Percentiles rank a stretch among this genome's conserved stretches.
phyloP scores from a whole-genome alignment of 805 yeast species.

The Debaryomyces prosopidis region DNA sequence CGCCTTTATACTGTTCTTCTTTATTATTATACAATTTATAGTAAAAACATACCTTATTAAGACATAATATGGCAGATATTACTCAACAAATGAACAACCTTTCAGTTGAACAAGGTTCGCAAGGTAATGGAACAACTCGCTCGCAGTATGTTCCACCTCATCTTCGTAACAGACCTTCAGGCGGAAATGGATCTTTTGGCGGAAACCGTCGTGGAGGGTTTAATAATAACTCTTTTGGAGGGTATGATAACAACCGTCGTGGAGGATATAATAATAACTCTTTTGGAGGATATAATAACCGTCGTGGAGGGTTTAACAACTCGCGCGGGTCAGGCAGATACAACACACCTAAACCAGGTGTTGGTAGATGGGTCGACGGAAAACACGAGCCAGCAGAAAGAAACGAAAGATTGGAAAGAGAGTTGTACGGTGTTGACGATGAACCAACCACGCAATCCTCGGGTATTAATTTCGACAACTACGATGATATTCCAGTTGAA shows the following conservation, averaged over 20 bases:
- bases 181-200: constrained; percentile 17
- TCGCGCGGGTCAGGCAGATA: constrained; percentile 14
- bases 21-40: neutral
- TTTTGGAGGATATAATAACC: constrained; percentile 24
- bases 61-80: constrained; percentile 55
- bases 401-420: constrained; percentile 69
- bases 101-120: constrained; percentile 43
- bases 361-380: constrained; percentile 86
- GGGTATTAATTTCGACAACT: constrained; percentile 98
- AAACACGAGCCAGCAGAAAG: constrained; percentile 79
- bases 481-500: constrained; percentile 98
- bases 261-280: constrained; percentile 8
- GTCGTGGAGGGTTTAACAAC: constrained; percentile 31
- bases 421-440: constrained; percentile 79
- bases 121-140: constrained; percentile 16
- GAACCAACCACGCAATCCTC: constrained; percentile 82
- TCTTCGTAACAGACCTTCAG: constrained; percentile 30
- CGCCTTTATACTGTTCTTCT: neutral
- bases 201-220: constrained; percentile 22
- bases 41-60: constrained; percentile 5
- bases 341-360: constrained; percentile 47
- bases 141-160: constrained; percentile 61
- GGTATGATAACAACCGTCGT: constrained; percentile 20
- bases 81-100: constrained; percentile 58
- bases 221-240: constrained; percentile 25